A percentile compares a stretch with the other conserved stretches of the same genome.
Evolutionary conservation across 345 rosid species (phyloP).

Genomic region (Crucihimalaya himalaica): DNA sequence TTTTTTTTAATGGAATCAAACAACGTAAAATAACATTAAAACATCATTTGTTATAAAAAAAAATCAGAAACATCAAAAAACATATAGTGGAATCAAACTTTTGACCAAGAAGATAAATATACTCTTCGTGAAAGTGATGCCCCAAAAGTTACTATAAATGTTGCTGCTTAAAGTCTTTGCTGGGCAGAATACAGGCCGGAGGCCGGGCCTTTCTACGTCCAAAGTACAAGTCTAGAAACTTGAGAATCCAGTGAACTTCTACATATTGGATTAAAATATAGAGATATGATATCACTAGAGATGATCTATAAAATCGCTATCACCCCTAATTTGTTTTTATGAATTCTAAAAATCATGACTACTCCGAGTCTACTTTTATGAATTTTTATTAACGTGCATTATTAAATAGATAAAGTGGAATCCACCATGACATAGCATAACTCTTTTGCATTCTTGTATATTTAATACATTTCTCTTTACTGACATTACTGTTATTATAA

Average conservation of each 20-base stretch:
- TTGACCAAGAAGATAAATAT: no score
- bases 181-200: no score
- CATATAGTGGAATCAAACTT: no score
- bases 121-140: no score
- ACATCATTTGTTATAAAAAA: no score
- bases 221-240: constrained; percentile 31
- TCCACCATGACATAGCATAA: background rate
- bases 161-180: no score
- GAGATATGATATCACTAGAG: background rate
- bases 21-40: no score
- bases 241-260: constrained; percentile 35
- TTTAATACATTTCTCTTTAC: background rate
- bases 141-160: no score
- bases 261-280: background rate
- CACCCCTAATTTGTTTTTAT: background rate
- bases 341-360: background rate
- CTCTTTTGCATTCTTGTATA: background rate
- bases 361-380: background rate
- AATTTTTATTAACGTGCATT: background rate
- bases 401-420: background rate
- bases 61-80: no score
- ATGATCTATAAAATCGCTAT: background rate
- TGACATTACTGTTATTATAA: background rate
- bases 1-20: no score
- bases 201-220: no score